Base-by-base conservation (phyloP, 1,284 basidiomycete species). In the Cryptococcus floricola region DNA sequence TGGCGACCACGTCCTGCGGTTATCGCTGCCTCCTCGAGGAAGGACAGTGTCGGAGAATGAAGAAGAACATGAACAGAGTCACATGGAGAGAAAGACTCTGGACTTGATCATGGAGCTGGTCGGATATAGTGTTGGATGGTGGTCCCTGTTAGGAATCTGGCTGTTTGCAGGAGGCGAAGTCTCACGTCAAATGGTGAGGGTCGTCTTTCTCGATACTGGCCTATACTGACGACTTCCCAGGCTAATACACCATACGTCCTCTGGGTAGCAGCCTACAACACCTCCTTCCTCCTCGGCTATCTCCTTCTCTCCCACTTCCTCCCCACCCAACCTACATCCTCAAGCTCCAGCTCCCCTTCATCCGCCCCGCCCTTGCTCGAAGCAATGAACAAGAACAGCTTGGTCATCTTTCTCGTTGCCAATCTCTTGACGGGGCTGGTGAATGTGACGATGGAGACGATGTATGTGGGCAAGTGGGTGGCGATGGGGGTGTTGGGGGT, bases 241-340 rank as follows among this genome's bases (percentile, higher is more conserved):
- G 88, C 87, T 46, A 98, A 98, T 68, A 66, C 91, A 25, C 81
- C 87, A 2, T 98, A 99, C 73, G 85, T 95, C 42, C 74, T 93
- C 25, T 98, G 93, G 92, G 84, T 89, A 7, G 83, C 84, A 0
- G 93, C 91, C 1, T 96, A 86, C 83, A 98, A 98, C 74, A 86
- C 87, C 0, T 82, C 85, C 2, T 93, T 94, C 77, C 78, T 98
- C 19, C 80, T 92, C 9, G 85, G 84, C 2, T 96, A 97, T 73
- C 80, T 93, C 48, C 61, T 86, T 19, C 77, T 97, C 34, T 90
- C 95, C 67, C 80, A 87, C 50, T 39, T 49, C 41, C 65, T 80
- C 44, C 86, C 86, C 69, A 54, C 55, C 31, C 42, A 39, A 23
- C 49, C 27, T 25, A 56, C 16, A 13, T 45, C 37, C 18, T 37